Evolutionary conservation across 495 filamentous ascomycete genomes (phyloP), one percentile per base, ranked within the genome.

Genomic region (Podospora pseudocomata): DNA sequence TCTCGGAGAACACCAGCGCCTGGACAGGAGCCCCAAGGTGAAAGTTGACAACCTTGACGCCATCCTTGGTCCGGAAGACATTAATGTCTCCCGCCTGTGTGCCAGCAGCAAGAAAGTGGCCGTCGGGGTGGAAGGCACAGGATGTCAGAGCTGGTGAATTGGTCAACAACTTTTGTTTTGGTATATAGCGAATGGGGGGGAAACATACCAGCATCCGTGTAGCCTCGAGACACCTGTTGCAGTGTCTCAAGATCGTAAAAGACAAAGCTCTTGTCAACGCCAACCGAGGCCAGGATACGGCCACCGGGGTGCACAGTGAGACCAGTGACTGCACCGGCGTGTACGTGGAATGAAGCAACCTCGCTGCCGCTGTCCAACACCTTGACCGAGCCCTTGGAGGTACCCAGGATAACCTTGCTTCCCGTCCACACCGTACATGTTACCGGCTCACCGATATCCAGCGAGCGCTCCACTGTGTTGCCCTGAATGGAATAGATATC

Each of bases 91-190:
- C 91, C 59, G 89, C 84, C 26, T 82, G 80, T 16, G 88, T 89
- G 69, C 95, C 95, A 39, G 91, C 89, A 18, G 91, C 93, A 71
- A 98, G 86, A n/a, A 99, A 85, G 72, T 97, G 91, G 39, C 95
- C 95, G 78, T 99, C 95, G 6, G 96, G 95, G 78, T 99, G 95
- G 84, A 98, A 97, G 56, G 88, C 85, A 66, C 89, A 91, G 59
- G 90, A 85, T 7, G 91, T 89, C 23, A 97, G 80, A 68, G 87
- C 94, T 95, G 70, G 16, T n/a, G n/a, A 9, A 19, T 6, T 16
- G 20, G 57, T 27, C 7, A 53, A 11, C 5, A 60, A 20, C 39
- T 5, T 13, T 11, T 49, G 39, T 13, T 1, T 49, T 11, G 13
- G 9, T 49, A 11, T 49, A 11, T 49, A 11, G 39, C 15, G 7